Conservation (phyloP, 2,329 filamentous ascomycete genomes). For the Phoma herbarum region DNA sequence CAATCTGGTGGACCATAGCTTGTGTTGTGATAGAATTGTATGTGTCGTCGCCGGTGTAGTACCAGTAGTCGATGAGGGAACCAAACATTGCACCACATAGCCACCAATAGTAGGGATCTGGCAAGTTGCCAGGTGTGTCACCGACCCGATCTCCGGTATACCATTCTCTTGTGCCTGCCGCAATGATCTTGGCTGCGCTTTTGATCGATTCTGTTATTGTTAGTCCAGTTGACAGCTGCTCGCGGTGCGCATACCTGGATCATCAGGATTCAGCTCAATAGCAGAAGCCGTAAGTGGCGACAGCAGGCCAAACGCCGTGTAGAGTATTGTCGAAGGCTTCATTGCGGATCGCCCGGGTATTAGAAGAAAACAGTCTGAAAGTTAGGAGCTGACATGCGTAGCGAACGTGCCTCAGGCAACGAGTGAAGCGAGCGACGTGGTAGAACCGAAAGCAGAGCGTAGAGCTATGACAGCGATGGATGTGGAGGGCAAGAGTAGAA, state of each 20-base stretch:
- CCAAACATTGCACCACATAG: slow-evolving; percentile 51
- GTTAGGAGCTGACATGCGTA: slow-evolving; percentile 17
- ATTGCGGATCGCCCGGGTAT: slow-evolving; percentile 27
- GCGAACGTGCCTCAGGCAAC: slow-evolving; percentile 19
- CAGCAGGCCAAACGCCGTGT: slow-evolving; percentile 27
- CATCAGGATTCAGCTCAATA: slow-evolving; percentile 31
- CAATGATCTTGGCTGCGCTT: slow-evolving; percentile 67
- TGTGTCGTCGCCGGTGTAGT: slow-evolving; percentile 47
- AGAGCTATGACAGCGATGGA: slow-evolving; percentile 7
- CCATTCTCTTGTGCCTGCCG: slow-evolving; percentile 68
- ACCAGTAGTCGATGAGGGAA: slow-evolving; percentile 50
- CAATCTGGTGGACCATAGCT: slow-evolving; percentile 77
- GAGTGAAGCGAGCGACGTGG: slow-evolving; percentile 24
- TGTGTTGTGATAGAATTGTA: slow-evolving; percentile 47
- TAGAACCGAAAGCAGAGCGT: slow-evolving; percentile 2
- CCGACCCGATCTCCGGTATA: slow-evolving; percentile 69
- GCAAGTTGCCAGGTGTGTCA: slow-evolving; percentile 65
- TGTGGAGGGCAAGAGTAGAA: slow-evolving; percentile 7
- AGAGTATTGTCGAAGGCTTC: slow-evolving; percentile 29
- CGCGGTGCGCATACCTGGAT: slow-evolving; percentile 26
- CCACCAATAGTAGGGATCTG: slow-evolving; percentile 54
- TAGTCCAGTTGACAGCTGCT: slow-evolving; percentile 12
- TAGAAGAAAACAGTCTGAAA: slow-evolving; percentile 4
- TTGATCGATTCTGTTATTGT: slow-evolving; percentile 65
- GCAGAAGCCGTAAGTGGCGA: slow-evolving; percentile 28